A percentile compares a stretch with the other conserved stretches of the same genome.
Conservation (phyloP, 2,329 filamentous ascomycete genomes). For the Neofusicoccum kwambonambiense region DNA sequence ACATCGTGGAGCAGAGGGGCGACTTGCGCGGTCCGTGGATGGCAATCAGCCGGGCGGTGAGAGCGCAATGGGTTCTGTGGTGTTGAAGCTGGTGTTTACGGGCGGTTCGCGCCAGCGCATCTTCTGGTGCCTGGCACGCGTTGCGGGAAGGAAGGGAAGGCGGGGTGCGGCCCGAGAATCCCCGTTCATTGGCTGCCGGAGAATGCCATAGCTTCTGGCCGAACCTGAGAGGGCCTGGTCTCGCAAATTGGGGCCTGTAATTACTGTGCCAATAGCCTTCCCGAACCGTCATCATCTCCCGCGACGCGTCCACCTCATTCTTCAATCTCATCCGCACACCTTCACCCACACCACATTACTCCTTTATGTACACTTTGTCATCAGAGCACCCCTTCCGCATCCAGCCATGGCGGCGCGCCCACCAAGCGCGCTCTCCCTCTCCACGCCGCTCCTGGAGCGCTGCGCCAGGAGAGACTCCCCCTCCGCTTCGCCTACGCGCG, state of each 20-base stretch:
- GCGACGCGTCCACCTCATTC: conserved; percentile 26
- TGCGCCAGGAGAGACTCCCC: conserved; percentile 12
- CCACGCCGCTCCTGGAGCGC: conserved; percentile 15
- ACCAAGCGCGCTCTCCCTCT: conserved; percentile 26
- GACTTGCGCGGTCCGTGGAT: conserved; percentile 4
- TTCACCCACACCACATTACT: conserved; percentile 36
- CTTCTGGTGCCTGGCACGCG: neutral
- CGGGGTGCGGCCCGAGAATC: neutral
- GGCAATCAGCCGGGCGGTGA: conserved; percentile 15
- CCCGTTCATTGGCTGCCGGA: neutral
- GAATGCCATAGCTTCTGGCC: neutral
- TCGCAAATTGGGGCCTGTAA: neutral
- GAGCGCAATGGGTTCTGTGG: neutral
- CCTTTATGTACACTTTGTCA: conserved; percentile 19
- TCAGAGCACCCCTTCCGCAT: conserved; percentile 20
- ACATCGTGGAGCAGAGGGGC: conserved; percentile 17
- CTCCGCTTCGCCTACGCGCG: conserved; percentile 17
- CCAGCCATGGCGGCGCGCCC: conserved; percentile 33
- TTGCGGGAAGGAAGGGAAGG: neutral
- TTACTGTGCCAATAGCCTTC: neutral
- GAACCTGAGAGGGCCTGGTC: neutral
- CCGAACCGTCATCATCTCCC: conserved; percentile 25
- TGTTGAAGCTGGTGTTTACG: neutral
- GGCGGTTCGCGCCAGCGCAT: neutral
- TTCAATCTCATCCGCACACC: conserved; percentile 10